These are phyloP conservation scores for Tetrapisispora namnaoensis DNA, from an alignment of 805 yeast species.

Conservation along the genomic window DNA sequence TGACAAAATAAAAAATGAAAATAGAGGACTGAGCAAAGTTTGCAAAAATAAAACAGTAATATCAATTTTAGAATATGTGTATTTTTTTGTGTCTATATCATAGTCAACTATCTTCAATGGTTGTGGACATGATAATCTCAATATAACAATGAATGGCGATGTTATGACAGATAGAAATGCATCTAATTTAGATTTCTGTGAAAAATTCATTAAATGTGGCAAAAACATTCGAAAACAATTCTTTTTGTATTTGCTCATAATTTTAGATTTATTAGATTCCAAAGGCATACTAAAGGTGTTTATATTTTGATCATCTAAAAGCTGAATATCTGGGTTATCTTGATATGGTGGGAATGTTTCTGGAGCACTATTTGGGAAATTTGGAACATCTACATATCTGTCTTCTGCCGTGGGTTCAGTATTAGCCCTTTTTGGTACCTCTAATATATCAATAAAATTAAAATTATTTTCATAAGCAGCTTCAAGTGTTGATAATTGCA, in stretches of 20 bases:
- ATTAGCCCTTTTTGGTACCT: slow-evolving; percentile 7
- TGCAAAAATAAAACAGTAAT: slow-evolving; percentile 24
- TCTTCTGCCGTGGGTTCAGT: slow-evolving; percentile 12
- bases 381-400: slow-evolving; percentile 12
- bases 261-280: background rate
- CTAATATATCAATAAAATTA: background rate
- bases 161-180: slow-evolving; percentile 25
- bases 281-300: background rate
- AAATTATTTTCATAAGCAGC: background rate
- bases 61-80: slow-evolving; percentile 12
- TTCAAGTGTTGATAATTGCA: background rate
- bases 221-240: slow-evolving; percentile 13
- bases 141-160: slow-evolving; percentile 28
- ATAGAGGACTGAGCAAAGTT: slow-evolving; percentile 25
- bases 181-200: slow-evolving; percentile 18
- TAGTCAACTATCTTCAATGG: slow-evolving; percentile 20
- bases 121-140: slow-evolving; percentile 31
- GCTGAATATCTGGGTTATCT: background rate
- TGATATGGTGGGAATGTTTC: background rate
- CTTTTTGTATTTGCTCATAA: slow-evolving; percentile 1
- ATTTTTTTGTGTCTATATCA: slow-evolving; percentile 15
- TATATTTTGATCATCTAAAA: background rate
- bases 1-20: slow-evolving; percentile 14
- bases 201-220: slow-evolving; percentile 28
- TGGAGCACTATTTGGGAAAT: background rate